These are phyloP conservation scores for Endoconidiophora laricicola DNA, from an alignment of 2,329 filamentous ascomycete genomes.

Conservation along the genomic window DNA sequence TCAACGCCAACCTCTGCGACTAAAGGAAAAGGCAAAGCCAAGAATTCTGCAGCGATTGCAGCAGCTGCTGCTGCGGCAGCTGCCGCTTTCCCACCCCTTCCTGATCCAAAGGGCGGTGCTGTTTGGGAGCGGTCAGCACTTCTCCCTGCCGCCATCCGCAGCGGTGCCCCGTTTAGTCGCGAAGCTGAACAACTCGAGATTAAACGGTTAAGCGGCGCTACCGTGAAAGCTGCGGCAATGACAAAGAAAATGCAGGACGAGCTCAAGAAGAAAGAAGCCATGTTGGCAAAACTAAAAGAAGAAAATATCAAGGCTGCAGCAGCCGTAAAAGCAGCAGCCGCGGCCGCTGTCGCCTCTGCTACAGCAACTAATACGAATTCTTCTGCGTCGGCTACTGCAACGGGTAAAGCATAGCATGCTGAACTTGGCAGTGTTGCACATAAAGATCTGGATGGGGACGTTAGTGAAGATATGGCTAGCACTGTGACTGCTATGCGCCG, in stretches of 20 bases:
- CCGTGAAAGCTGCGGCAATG: constrained; percentile 46
- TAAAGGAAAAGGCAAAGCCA: constrained; percentile 40
- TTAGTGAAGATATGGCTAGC: background rate
- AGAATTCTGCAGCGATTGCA: constrained; percentile 14
- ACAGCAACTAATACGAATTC: too few relatives aligned
- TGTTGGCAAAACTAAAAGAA: constrained; percentile 42
- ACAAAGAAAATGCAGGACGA: constrained; percentile 40
- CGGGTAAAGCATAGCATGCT: constrained; percentile 11
- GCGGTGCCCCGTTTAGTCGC: constrained; percentile 55
- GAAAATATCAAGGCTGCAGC: constrained; percentile 33
- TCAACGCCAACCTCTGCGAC: constrained; percentile 23
- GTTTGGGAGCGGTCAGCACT: constrained; percentile 54
- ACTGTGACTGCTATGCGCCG: background rate
- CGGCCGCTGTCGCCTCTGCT: background rate
- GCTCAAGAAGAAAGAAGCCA: constrained; percentile 47
- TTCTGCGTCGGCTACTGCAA: background rate
- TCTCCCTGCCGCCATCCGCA: constrained; percentile 50
- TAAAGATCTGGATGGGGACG: background rate
- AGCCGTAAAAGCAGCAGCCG: constrained; percentile 17
- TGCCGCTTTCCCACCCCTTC: constrained; percentile 23
- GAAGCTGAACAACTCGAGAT: constrained; percentile 51
- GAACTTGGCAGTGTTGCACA: background rate
- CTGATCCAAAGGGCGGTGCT: constrained; percentile 27
- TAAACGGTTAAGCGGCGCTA: constrained; percentile 44
- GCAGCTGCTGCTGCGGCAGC: constrained; percentile 16